Evolutionary conservation across 352 stramenopile genomes (phyloP), one percentile per base, ranked within the genome.

Genomic region (Globisporangium irregulare): DNA sequence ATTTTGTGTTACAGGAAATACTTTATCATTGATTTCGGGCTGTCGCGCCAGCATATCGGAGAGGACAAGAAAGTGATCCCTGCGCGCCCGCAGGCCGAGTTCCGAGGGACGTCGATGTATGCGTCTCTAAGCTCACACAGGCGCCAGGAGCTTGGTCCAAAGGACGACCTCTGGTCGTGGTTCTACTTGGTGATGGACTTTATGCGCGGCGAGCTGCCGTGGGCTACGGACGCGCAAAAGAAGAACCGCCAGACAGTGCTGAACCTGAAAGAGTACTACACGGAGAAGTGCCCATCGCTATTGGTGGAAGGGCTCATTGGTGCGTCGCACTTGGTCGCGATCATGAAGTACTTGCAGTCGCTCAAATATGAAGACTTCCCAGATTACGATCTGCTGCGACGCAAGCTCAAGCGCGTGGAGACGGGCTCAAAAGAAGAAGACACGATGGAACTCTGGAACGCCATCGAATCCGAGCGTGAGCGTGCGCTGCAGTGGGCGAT

Each of bases 101-200:
- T 97, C 70, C 85, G 88, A 38, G 90, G 90, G 48, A 97, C 88
- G 4, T 95, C 87, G 14, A 93, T 94, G 86, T 97, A 97, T 60
- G 90, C 90, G 54, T 95, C 87, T 29, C 72, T 96, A n/a, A 92
- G 78, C 51, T 92, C 90, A 4, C 90, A 96, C 54, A 78, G 80
- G 25, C 78, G 87, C 15, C 81, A 93, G 61, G 88, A 96, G 46
- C 71, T 96, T 5, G 87, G 90, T 0, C 87, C 85, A 0, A 92
- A 92, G 53, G 90, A 97, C 62, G 90, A 97, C 64, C 64, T 97
- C 29, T 96, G 89, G 87, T 97, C 88, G 41, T 94, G 87, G 88
- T 93, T 93, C 59, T 97, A 95, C 68, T 74, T 94, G 15, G 86
- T 97, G 20, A 81, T 97, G 65, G 90, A 97, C 53, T 93, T 97